Conservation (phyloP, 257 asterid species). For the Penstemon barbatus region DNA sequence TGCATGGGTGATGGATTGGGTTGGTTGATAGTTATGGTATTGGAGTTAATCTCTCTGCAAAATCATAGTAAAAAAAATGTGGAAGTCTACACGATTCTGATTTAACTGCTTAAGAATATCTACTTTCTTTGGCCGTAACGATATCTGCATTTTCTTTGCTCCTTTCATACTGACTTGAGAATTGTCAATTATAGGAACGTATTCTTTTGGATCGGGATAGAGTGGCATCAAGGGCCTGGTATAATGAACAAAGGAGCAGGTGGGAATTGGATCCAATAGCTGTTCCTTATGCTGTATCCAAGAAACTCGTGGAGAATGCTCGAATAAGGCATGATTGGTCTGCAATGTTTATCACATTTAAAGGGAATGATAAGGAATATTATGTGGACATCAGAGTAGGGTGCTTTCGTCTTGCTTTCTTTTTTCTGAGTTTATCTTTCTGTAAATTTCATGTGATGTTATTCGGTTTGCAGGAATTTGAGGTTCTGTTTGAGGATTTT, state of each 20-base stretch:
- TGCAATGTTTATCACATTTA: slow-evolving; percentile 73
- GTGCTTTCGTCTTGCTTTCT: slow-evolving; percentile 25
- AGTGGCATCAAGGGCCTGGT: slow-evolving; percentile 87
- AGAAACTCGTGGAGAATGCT: slow-evolving; percentile 82
- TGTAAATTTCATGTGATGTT: slow-evolving; percentile 23
- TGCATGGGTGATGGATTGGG: slow-evolving; percentile 3
- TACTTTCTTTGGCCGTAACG: slow-evolving; percentile 28
- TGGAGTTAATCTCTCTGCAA: slow-evolving; percentile 2
- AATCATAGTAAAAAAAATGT: neutral
- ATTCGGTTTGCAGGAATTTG: slow-evolving; percentile 66
- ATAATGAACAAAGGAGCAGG: slow-evolving; percentile 67
- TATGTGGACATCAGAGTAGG: slow-evolving; percentile 74
- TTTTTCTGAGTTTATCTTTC: slow-evolving; percentile 6
- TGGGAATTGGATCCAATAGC: slow-evolving; percentile 97
- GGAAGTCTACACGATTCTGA: slow-evolving; percentile 4
- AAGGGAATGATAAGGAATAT: slow-evolving; percentile 86
- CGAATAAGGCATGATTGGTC: slow-evolving; percentile 97
- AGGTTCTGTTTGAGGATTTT: slow-evolving; percentile 77
- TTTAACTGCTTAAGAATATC: slow-evolving; percentile 15
- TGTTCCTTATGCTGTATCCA: slow-evolving; percentile 89
- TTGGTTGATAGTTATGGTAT: slow-evolving; percentile 1
- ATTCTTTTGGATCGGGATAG: slow-evolving; percentile 91
- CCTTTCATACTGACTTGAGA: slow-evolving; percentile 25
- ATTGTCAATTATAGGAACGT: slow-evolving; percentile 53
- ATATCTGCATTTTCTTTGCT: slow-evolving; percentile 25